Conservation (phyloP, 768 basidiomycete species). For the Panus rudis region DNA sequence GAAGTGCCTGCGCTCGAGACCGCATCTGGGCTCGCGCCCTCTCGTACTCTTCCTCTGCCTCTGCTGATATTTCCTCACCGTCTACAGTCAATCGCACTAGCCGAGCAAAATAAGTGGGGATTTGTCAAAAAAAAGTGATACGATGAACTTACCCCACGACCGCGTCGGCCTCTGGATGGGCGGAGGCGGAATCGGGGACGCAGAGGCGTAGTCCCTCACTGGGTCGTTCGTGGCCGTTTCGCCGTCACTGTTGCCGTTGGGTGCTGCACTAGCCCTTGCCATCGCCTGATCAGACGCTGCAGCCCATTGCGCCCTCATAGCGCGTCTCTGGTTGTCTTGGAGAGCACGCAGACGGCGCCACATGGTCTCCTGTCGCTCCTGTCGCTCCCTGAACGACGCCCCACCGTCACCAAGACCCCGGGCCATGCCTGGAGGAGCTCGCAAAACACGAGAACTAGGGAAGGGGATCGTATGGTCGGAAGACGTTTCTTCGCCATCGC, state of each 20-base stretch:
- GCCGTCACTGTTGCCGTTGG: background rate
- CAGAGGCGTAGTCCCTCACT: background rate
- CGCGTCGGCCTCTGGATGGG: slow-evolving; percentile 1
- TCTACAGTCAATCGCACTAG: slow-evolving; percentile 38
- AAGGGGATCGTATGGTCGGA: no score
- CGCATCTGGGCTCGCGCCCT: slow-evolving; percentile 37
- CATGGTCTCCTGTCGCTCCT: no score
- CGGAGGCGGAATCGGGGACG: background rate
- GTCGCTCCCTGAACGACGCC: no score
- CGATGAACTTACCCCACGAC: slow-evolving; percentile 18
- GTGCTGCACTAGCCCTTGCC: no score
- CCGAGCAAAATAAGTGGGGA: slow-evolving; percentile 14
- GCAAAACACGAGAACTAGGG: no score
- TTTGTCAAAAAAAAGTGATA: background rate
- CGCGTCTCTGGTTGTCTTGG: no score
- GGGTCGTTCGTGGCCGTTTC: background rate
- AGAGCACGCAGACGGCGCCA: no score
- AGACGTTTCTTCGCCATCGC: no score
- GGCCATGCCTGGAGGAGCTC: no score
- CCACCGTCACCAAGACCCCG: no score
- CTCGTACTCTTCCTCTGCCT: slow-evolving; percentile 57
- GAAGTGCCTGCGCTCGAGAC: slow-evolving; percentile 14
- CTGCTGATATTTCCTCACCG: slow-evolving; percentile 57
- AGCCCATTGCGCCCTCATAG: no score
- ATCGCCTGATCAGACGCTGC: no score